These are phyloP conservation scores for Ganoderma resinaceum DNA, from an alignment of 1,284 basidiomycete species.

Conservation along the genomic window DNA sequence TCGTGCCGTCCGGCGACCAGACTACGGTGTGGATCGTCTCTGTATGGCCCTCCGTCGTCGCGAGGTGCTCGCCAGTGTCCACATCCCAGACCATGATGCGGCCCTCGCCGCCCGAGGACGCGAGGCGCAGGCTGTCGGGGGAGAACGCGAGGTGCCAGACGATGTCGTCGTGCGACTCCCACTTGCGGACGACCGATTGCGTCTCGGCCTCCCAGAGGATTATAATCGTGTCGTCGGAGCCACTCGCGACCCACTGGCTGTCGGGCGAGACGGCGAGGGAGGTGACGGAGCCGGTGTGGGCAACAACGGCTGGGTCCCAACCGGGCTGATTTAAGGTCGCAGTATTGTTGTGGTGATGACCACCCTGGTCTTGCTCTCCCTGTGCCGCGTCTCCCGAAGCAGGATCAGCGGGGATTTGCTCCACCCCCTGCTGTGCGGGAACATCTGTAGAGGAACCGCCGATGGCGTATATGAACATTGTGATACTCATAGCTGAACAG, in stretches of 20 bases:
- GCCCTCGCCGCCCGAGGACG: conserved; percentile 30
- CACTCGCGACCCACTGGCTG: conserved; percentile 26
- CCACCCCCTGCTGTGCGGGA: neutral
- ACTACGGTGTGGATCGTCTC: conserved; percentile 26
- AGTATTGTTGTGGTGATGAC: no score
- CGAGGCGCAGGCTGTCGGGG: conserved; percentile 30
- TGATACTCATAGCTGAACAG: neutral
- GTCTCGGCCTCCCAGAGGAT: conserved; percentile 20
- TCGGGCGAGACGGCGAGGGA: conserved; percentile 31
- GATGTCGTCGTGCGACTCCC: conserved; percentile 16
- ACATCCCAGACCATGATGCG: conserved; percentile 31
- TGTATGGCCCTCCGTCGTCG: conserved; percentile 24
- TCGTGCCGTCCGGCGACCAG: conserved; percentile 26
- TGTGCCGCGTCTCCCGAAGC: neutral
- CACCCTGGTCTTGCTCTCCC: no score
- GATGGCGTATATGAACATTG: neutral
- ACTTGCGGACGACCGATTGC: conserved; percentile 13
- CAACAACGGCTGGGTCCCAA: no score
- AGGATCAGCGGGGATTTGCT: neutral
- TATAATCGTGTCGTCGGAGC: conserved; percentile 27
- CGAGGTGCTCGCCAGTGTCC: conserved; percentile 18
- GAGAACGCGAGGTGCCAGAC: conserved; percentile 34
- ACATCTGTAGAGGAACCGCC: neutral
- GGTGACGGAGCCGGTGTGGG: conserved; percentile 21
- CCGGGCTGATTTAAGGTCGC: no score